Base-by-base conservation (phyloP, 176 grass and related monocot genomes). In the Echinochloa phyllopogon region DNA sequence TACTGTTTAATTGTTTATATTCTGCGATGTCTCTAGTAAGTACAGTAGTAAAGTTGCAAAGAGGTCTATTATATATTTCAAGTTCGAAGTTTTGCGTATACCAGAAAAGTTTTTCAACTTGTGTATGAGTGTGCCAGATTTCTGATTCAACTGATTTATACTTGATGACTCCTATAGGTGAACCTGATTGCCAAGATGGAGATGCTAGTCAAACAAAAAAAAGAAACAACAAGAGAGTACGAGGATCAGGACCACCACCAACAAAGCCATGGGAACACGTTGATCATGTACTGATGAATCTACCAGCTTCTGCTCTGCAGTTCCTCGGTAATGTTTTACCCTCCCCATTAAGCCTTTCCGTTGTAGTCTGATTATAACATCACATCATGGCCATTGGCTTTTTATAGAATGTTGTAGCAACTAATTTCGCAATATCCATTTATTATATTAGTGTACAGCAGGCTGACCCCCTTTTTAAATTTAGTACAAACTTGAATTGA, bases 281-380 rank as follows among this genome's bases (percentile, higher is more conserved):
- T 80, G 89, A 96, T 79, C 96, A 99, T 89, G 89, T 96, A 49
- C 23, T 99, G 56, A 99, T 99, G 96, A 99, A 99, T 81, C 86
- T 99, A 77, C 96, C 93, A 87, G 96, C 96, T 92, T 96, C 91
- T 10, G 89, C 96, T 33, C 86, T 94, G 81, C 86, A 94, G 63
- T 99, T 96, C 88, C 86, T 99, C 0, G 96, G 96, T 96, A 85
- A 90, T 51, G 25, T 82, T 80, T 74, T 77, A 15, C 81, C 16
- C 38, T 74, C 21, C 10, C 12, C 14, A 21, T 27, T 69, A 68
- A 80, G 1, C 27, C 57, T 71, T 70, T 36, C 50, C 21, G 7
- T 47, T 62, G 1, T 24, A 78, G 41, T 69, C 49, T 61, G 10
- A 57, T 12, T 51, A 14, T 62, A 45, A 29, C 6, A 73, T 55